phyloP scores from a whole-genome alignment of 2,329 filamentous ascomycete genomes.

The Fusarium haematococcum region DNA sequence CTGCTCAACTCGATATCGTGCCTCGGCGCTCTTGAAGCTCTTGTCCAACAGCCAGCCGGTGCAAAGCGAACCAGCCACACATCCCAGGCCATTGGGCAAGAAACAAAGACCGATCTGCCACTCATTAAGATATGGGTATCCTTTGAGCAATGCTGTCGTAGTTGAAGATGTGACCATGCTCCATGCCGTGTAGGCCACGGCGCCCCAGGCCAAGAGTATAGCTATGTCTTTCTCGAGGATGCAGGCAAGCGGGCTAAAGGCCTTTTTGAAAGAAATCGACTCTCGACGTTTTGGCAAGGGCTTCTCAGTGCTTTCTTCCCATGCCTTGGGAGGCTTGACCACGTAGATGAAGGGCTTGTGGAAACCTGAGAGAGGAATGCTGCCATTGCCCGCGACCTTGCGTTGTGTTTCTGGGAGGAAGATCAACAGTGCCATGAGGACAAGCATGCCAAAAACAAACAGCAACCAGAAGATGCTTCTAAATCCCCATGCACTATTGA shows the following conservation, averaged over 20 bases:
- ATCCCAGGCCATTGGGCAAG: slow-evolving; percentile 20
- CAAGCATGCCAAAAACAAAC: slow-evolving; percentile 34
- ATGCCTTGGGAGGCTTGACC: neutral
- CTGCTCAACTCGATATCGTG: slow-evolving; percentile 44
- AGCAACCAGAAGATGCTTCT: slow-evolving; percentile 49
- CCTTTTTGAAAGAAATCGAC: neutral
- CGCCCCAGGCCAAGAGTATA: slow-evolving; percentile 56
- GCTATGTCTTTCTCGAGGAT: slow-evolving; percentile 58
- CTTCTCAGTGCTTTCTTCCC: neutral
- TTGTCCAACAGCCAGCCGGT: slow-evolving; percentile 57
- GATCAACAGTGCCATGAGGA: slow-evolving; percentile 38
- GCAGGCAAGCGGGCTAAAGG: slow-evolving; percentile 37
- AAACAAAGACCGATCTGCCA: slow-evolving; percentile 28
- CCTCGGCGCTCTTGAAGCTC: slow-evolving; percentile 47
- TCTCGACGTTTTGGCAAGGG: neutral
- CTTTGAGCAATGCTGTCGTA: slow-evolving; percentile 41
- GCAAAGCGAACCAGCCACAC: slow-evolving; percentile 52
- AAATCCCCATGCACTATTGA: slow-evolving; percentile 45
- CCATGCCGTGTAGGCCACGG: slow-evolving; percentile 54
- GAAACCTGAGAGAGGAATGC: slow-evolving; percentile 37
- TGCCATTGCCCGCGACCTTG: slow-evolving; percentile 45
- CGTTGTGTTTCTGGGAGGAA: slow-evolving; percentile 47
- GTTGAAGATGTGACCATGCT: slow-evolving; percentile 54
- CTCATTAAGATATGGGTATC: slow-evolving; percentile 34
- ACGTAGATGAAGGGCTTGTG: slow-evolving; percentile 40